Evolutionary conservation across 208 protist genomes (phyloP).

Genomic region (Crithidia mellificae): DNA sequence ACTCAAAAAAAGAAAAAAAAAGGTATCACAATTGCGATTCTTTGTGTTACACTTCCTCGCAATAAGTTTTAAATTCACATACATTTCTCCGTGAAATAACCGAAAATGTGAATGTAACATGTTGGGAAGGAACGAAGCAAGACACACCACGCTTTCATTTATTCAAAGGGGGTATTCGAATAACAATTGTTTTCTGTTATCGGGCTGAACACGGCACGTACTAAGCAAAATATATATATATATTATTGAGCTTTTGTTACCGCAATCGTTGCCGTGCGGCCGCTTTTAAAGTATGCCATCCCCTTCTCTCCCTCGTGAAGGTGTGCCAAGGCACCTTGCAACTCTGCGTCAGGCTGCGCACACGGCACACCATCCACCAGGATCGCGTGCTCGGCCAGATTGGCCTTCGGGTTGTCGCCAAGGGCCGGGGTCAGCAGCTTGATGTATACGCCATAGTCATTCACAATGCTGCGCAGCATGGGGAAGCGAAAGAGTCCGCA

Average conservation of each 20-base stretch:
- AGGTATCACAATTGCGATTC: too few species aligned
- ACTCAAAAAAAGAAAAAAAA: too few species aligned
- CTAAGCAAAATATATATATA: background rate
- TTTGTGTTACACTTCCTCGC: too few species aligned
- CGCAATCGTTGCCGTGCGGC: constrained; percentile 41
- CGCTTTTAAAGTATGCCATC: constrained; percentile 53
- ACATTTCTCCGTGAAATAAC: too few species aligned
- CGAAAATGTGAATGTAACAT: too few species aligned
- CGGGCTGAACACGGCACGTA: background rate
- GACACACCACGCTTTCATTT: too few species aligned
- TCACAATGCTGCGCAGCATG: constrained; percentile 49
- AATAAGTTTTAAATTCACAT: too few species aligned
- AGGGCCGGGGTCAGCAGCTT: constrained; percentile 42
- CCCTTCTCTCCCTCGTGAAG: constrained; percentile 71
- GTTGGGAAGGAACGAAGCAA: too few species aligned
- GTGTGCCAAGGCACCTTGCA: constrained; percentile 40
- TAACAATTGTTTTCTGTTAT: background rate
- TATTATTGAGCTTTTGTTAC: constrained; percentile 7
- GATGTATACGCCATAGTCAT: constrained; percentile 56
- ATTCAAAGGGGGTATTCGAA: background rate
- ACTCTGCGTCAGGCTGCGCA: constrained; percentile 28
- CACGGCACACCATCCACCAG: constrained; percentile 41
- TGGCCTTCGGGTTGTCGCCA: constrained; percentile 40
- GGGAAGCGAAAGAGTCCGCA: constrained; percentile 39
- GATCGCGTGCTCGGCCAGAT: constrained; percentile 26